Percentiles rank a stretch among this genome's conserved stretches.
Evolutionary conservation across 163 green algal genomes (phyloP).

Genomic region (Coccomyxa subellipsoidea): DNA sequence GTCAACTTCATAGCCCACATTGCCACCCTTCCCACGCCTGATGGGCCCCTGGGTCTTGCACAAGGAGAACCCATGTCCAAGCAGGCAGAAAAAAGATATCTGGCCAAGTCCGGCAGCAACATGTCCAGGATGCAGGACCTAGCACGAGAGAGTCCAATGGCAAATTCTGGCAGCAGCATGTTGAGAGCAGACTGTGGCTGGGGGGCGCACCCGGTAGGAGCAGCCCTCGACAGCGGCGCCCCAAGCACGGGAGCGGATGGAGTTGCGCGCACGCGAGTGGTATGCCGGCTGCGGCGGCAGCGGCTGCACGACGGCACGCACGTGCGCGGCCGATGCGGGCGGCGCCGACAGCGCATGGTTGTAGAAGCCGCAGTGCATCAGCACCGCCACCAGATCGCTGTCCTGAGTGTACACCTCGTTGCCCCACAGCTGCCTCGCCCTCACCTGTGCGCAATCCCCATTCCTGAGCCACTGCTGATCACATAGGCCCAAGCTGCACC

Average conservation of each 20-base stretch:
- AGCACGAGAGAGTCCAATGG: too few species aligned
- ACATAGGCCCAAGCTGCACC: too few species aligned
- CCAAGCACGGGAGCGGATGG: slow-evolving; percentile 81
- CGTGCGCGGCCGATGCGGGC: not conserved
- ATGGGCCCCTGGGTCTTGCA: too few species aligned
- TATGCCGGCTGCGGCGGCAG: slow-evolving; percentile 57
- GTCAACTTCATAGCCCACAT: too few species aligned
- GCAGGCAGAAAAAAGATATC: too few species aligned
- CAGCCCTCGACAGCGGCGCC: slow-evolving; percentile 51
- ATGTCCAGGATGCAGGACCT: too few species aligned
- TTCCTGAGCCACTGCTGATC: not conserved
- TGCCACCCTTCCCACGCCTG: too few species aligned
- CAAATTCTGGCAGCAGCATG: too few species aligned
- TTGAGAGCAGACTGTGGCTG: too few species aligned
- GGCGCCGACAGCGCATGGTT: slow-evolving; percentile 24
- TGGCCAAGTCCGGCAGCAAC: too few species aligned
- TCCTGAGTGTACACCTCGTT: slow-evolving; percentile 91
- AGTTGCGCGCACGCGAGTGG: slow-evolving; percentile 59
- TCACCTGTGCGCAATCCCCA: slow-evolving; percentile 41
- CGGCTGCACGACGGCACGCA: slow-evolving; percentile 43
- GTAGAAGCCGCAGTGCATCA: slow-evolving; percentile 90
- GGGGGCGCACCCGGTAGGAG: slow-evolving; percentile 53
- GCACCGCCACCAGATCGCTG: slow-evolving; percentile 88
- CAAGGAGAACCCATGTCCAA: too few species aligned
- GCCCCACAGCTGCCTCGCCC: slow-evolving; percentile 89